Evolutionary conservation across 2,329 filamentous ascomycete genomes (phyloP), one percentile per base, ranked within the genome.

Genomic region (Neobulgaria alba): DNA sequence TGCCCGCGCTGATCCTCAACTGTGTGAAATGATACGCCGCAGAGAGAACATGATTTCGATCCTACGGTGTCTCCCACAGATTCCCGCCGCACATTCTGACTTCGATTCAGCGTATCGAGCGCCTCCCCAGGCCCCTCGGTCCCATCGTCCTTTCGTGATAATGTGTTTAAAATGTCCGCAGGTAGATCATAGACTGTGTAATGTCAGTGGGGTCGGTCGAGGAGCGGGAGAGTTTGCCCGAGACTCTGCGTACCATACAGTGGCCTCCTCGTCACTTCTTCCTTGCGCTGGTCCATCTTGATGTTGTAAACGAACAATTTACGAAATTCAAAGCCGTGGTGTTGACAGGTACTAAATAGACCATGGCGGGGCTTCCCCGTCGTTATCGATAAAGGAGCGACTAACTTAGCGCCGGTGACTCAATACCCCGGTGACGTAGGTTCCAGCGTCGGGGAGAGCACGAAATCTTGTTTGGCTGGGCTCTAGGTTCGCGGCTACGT

Each of bases 1-100:
- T 98, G 92, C 44, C 77, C 74, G 46, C 86, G 77, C 59, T 96
- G 90, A 47, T 96, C 90, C 46, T 79, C 71, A 5, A 94, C 72
- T 8, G 72, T 81, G 21, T 71, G 57, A 55, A 93, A 95, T 4
- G 73, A 68, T 29, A 88, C 71, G 29, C 72, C 69, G 63, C 92
- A 98, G 3, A 96, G 71, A 1, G 81, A 78, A 61, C 92, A 98
- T 10, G 86, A 75, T 43, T 85, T 88, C 4, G 84, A 73, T 8
- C 77, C 76, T 29, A 74, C 71, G 12, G 7, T 26, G 12, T 26
- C 23, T 26, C 7, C 23, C 23, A 7, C 23, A 12, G 23, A 26
- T 26, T 26, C 23, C 29, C 65, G 66, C 16, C 65, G 57, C 26
- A 59, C 61, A 10, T 67, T 61, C 17, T 53, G 42, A 4, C 55